These are phyloP conservation scores for Aspergillus sclerotioniger DNA, from an alignment of 495 filamentous ascomycete genomes.

Conservation along the genomic window DNA sequence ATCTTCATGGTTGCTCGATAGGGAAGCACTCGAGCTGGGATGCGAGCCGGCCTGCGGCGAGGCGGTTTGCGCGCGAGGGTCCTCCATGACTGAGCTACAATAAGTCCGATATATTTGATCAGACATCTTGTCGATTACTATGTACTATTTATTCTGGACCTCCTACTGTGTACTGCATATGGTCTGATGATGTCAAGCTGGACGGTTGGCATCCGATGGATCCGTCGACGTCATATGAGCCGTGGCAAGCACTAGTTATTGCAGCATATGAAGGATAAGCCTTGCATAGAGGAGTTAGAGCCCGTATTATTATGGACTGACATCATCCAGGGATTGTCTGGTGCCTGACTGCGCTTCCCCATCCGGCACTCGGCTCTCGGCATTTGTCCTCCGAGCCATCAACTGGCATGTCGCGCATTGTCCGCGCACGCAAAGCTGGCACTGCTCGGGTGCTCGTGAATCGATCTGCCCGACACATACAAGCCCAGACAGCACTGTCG, in stretches of 20 bases:
- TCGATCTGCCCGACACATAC: constrained; percentile 29
- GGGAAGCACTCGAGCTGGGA: neutral
- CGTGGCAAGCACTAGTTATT: neutral
- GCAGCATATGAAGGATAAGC: neutral
- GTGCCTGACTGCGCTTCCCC: neutral
- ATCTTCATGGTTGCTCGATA: neutral
- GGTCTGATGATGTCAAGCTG: neutral
- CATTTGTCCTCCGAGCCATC: neutral
- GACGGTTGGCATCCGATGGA: neutral
- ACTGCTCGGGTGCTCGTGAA: constrained; percentile 18
- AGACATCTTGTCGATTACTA: neutral
- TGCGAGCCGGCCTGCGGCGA: neutral
- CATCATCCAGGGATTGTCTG: neutral
- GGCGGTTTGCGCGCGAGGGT: neutral
- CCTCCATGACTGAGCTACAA: constrained; percentile 1
- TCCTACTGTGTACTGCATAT: no score
- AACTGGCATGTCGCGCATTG: neutral
- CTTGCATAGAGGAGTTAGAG: neutral
- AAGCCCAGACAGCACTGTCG: constrained; percentile 31
- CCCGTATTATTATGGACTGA: neutral
- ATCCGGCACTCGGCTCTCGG: no score
- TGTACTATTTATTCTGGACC: neutral
- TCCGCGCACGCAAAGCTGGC: constrained; percentile 27
- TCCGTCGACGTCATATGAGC: neutral
- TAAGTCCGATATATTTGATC: neutral